Base-by-base conservation (phyloP, 768 basidiomycete genomes). In the Boletus tomentosulus region DNA sequence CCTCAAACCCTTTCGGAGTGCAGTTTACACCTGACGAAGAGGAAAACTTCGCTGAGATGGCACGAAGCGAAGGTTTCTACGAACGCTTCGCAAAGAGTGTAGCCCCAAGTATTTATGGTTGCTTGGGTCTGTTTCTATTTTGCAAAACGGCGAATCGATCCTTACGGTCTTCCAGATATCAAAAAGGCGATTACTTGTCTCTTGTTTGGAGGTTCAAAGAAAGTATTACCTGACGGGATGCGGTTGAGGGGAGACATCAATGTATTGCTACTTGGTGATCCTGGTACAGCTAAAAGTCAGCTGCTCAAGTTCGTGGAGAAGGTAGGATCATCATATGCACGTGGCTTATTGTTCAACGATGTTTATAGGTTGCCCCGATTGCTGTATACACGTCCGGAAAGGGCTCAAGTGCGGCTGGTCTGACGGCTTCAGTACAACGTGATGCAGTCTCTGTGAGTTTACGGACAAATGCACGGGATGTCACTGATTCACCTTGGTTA, bases 341-440 rank as follows among this genome's bases (percentile, higher is more conserved):
- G 28, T 35, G 5, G 24, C 10, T 19, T 48, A 46, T 46, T 53
- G 19, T 10, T 34, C 46, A 19, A 58, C 15, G 43, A 57, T 34
- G 50, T 28, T 47, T 44, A 7, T 53, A 92, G 89, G 95, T 98
- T 45, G 94, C 97, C 1, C 97, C 97, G 0, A 95, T 98, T 57
- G 91, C 96, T 0, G 97, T 99, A 1, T 98, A 99, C 68, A 98
- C 97, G 0, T 97, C 95, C 16, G 97, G 97, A 4, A 99, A 99
- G 67, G 97, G 97, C 48, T 94, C 92, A 6, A 97, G 93, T 73
- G 97, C 97, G 9, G 97, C 97, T 46, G 97, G 97, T 87, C 73
- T 99, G 60, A 99, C 97, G 2, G 97, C 97, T 11, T 92, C 91
- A 3, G 97, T 99, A 1, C 97, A 98, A 72, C 83, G 97, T 6